Evolutionary conservation across 441 rosid genomes (phyloP), one percentile per base, ranked within the genome.

Genomic region (Euphorbia schlechtendalii): DNA sequence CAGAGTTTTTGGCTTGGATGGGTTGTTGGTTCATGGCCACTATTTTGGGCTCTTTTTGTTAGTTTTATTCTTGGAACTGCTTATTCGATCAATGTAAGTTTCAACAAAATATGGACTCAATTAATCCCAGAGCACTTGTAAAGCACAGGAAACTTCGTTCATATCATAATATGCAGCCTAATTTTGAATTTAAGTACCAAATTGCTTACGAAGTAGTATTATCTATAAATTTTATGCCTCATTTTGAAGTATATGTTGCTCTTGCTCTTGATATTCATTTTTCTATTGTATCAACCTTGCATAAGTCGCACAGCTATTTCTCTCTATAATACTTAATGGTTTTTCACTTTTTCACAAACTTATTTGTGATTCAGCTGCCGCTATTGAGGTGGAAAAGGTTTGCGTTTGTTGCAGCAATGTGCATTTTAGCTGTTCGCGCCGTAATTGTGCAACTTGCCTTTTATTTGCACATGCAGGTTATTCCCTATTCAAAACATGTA

Each of bases 1-100:
- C 84, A 93, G 99, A 93, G 99, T 77, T 93, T 93, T 78, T 88
- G 85, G 84, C 86, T 93, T 24, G 95, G 95, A 43, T 90, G 91
- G 91, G 51, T 88, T 69, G 93, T 82, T 69, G 90, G 93, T 68
- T 93, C 99, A 0, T 86, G 95, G 97, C 97, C 99, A 32, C 75
- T 93, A 70, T 84, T 93, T 66, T 90, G 93, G 95, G 99, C 97
- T 62, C 92, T 93, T 66, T 93, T 80, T 49, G 69, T 90, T 84
- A 90, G 97, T 73, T 93, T 88, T 75, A 65, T 86, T 22, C 99
- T 90, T 17, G 97, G 99, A 71, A 90, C 99, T 27, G 96, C 99
- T 61, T 93, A 93, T 71, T 93, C 99, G 63, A 80, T 90, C 76
- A 77, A 93, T 79, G 99, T 93, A 77, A 84, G 97, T 84, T 70